A percentile compares a stretch with the other conserved stretches of the same genome.
Conservation (phyloP, 176 grass and related monocot species). For the Zizania latifolia region DNA sequence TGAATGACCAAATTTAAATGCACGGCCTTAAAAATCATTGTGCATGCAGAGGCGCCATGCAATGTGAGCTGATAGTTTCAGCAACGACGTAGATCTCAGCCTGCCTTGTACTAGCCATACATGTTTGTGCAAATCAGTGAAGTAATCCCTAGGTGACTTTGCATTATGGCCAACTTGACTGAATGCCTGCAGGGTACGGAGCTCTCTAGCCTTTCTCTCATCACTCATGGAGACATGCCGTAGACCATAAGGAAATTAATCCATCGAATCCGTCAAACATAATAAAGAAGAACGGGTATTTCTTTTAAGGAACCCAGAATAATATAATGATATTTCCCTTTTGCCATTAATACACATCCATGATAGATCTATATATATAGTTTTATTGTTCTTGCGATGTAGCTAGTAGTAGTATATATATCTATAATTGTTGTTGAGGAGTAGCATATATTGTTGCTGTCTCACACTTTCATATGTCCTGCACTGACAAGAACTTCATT, state of each 20-base stretch:
- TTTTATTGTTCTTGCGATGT: conserved; percentile 1
- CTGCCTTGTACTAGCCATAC: conserved; percentile 21
- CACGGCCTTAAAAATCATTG: too few relatives aligned
- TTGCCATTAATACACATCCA: conserved; percentile 14
- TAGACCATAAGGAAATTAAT: conserved; percentile 16
- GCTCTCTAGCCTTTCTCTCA: background rate
- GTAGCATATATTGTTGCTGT: background rate
- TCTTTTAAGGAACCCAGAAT: conserved; percentile 7
- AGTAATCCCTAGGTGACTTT: background rate
- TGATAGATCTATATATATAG: background rate
- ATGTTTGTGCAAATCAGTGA: conserved; percentile 24
- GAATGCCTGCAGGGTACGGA: background rate
- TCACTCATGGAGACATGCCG: conserved; percentile 19
- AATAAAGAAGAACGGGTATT: conserved; percentile 25
- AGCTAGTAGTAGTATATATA: background rate
- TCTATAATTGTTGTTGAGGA: too few relatives aligned
- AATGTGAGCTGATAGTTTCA: background rate
- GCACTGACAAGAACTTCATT: conserved; percentile 13
- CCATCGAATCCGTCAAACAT: background rate
- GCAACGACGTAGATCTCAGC: background rate
- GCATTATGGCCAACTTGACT: conserved; percentile 12
- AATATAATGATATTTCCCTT: conserved; percentile 2
- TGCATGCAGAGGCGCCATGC: too few relatives aligned
- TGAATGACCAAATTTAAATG: background rate
- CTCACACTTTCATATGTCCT: conserved; percentile 1